Conservation (phyloP, 2,329 filamentous ascomycete species). For the Hawksworthiomyces lignivorus region DNA sequence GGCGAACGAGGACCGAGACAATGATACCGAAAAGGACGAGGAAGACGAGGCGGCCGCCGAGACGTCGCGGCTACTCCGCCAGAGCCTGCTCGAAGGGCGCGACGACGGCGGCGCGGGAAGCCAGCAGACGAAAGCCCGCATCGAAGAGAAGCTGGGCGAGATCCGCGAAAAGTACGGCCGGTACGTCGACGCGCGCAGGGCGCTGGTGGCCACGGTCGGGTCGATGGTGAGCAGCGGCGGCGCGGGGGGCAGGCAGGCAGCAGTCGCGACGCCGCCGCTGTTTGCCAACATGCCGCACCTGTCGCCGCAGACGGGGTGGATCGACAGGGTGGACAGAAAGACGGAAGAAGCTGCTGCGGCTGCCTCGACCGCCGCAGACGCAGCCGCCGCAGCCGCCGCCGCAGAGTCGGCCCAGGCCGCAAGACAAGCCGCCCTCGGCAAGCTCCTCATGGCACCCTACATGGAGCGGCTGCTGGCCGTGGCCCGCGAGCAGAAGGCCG, state of each 20-base stretch:
- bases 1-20: slow-evolving; percentile 26
- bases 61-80: slow-evolving; percentile 15
- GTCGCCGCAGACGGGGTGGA: slow-evolving; percentile 18
- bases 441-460: slow-evolving; percentile 47
- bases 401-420: neutral
- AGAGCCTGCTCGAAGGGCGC: slow-evolving; percentile 10
- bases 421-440: slow-evolving; percentile 4
- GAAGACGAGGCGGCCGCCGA: slow-evolving; percentile 7
- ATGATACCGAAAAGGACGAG: slow-evolving; percentile 15
- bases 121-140: slow-evolving; percentile 16
- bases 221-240: slow-evolving; percentile 1
- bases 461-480: slow-evolving; percentile 45
- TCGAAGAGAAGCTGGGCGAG: slow-evolving; percentile 33
- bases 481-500: slow-evolving; percentile 47
- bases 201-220: slow-evolving; percentile 30
- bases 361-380: neutral
- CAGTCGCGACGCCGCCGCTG: neutral
- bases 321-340: too few species aligned
- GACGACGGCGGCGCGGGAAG: neutral
- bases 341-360: too few species aligned
- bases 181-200: slow-evolving; percentile 43
- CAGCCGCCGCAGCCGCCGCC: slow-evolving; percentile 8
- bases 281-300: slow-evolving; percentile 22
- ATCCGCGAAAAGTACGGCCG: slow-evolving; percentile 47
- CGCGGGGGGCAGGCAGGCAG: neutral